Conservation (phyloP, 176 grass and related monocot species). For the Phoenix dactylifera region DNA sequence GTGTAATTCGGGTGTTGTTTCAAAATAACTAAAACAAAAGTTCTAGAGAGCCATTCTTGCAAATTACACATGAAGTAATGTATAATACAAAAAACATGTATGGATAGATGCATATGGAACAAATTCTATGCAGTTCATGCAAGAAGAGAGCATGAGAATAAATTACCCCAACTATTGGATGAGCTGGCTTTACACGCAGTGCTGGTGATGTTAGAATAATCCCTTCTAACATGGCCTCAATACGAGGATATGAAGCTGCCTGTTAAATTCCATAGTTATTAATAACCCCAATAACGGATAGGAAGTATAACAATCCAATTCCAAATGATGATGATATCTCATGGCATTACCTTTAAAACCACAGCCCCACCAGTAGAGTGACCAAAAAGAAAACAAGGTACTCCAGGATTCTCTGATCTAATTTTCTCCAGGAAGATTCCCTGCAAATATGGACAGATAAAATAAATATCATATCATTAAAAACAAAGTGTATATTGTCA, state of each 20-base stretch:
- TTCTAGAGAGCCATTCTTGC: too few species aligned
- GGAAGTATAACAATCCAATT: too few species aligned
- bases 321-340: too few species aligned
- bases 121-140: not conserved
- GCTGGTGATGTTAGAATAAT: conserved; percentile 94
- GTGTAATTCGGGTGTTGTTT: too few species aligned
- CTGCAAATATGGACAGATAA: conserved; percentile 11
- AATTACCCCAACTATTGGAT: conserved; percentile 94
- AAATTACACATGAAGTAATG: too few species aligned
- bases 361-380: conserved; percentile 93
- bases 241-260: conserved; percentile 71
- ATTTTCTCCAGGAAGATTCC: conserved; percentile 71
- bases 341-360: conserved; percentile 65
- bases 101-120: too few species aligned
- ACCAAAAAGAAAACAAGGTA: conserved; percentile 91
- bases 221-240: conserved; percentile 61
- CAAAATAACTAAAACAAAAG: too few species aligned
- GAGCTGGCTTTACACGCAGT: conserved; percentile 83
- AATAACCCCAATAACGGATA: not conserved
- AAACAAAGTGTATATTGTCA: too few species aligned
- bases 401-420: conserved; percentile 49
- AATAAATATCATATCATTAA: too few species aligned
- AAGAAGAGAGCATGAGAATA: not conserved
- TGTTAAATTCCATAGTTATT: conserved; percentile 23
- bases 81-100: too few species aligned